A percentile compares a stretch with the other conserved stretches of the same genome.
Evolutionary conservation across 2,329 filamentous ascomycete genomes (phyloP).

Genomic region (Cercospora sp.): DNA sequence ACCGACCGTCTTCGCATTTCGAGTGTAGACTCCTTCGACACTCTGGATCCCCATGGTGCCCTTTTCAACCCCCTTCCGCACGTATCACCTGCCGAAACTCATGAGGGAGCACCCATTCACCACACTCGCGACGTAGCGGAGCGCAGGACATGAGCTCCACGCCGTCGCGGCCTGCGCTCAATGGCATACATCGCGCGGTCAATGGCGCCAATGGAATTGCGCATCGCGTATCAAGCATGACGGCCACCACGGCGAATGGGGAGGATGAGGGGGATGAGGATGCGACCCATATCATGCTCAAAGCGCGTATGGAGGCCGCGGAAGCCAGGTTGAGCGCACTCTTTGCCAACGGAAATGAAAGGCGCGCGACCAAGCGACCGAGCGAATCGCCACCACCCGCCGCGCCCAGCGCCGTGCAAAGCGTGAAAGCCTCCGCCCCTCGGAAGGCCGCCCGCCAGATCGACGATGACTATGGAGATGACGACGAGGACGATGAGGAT

Average conservation of each 20-base stretch:
- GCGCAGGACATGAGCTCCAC: slow-evolving; percentile 37
- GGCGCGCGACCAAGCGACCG: slow-evolving; percentile 31
- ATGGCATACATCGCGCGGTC: slow-evolving; percentile 31
- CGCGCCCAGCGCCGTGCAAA: slow-evolving; percentile 34
- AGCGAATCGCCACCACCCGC: slow-evolving; percentile 12
- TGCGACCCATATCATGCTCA: slow-evolving; percentile 61
- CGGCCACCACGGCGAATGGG: slow-evolving; percentile 28
- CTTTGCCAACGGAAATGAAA: slow-evolving; percentile 55
- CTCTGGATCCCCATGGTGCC: slow-evolving; percentile 22
- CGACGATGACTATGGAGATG: slow-evolving; percentile 83
- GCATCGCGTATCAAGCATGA: slow-evolving; percentile 47
- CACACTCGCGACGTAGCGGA: slow-evolving; percentile 21
- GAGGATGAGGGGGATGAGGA: slow-evolving; percentile 46
- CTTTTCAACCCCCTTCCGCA: slow-evolving; percentile 15
- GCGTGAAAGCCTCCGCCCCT: slow-evolving; percentile 51
- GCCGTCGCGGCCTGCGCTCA: slow-evolving; percentile 44
- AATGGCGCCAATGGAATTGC: slow-evolving; percentile 39
- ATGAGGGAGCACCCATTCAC: slow-evolving; percentile 15
- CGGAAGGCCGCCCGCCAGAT: slow-evolving; percentile 74
- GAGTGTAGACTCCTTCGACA: neutral
- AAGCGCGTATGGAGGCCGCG: slow-evolving; percentile 72
- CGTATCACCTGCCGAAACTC: neutral
- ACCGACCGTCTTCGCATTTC: neutral
- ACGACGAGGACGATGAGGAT: slow-evolving; percentile 63
- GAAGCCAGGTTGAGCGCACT: slow-evolving; percentile 75